Evolutionary conservation across 2,329 filamentous ascomycete genomes (phyloP).

Genomic region (Lasiodiplodia theobromae): DNA sequence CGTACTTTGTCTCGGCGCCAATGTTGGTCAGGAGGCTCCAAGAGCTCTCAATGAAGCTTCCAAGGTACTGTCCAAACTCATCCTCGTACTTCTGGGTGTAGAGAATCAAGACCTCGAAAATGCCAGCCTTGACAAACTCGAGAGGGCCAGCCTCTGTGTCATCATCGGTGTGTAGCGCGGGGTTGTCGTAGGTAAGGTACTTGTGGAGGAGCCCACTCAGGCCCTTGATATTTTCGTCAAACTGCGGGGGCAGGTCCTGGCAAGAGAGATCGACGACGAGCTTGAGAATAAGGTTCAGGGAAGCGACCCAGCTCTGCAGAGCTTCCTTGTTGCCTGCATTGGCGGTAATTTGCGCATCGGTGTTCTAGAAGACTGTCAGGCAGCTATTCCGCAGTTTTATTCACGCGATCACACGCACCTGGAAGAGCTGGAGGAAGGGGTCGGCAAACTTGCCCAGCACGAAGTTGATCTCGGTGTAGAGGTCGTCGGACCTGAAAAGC

Average conservation of each 20-base stretch:
- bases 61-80: constrained; percentile 81
- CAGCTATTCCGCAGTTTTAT: neutral
- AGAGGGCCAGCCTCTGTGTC: constrained; percentile 86
- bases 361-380: constrained; percentile 56
- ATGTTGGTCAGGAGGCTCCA: constrained; percentile 91
- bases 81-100: constrained; percentile 97
- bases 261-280: constrained; percentile 97
- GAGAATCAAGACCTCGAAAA: constrained; percentile 87
- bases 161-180: constrained; percentile 81
- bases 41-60: constrained; percentile 85
- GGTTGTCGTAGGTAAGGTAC: constrained; percentile 88
- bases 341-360: constrained; percentile 73
- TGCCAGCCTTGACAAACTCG: constrained; percentile 89
- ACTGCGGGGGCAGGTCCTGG: constrained; percentile 92
- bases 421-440: constrained; percentile 82
- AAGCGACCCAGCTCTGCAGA: constrained; percentile 80
- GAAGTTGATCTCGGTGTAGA: constrained; percentile 96
- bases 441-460: constrained; percentile 84
- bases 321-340: constrained; percentile 77
- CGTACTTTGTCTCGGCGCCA: constrained; percentile 88
- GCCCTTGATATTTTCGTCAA: constrained; percentile 83
- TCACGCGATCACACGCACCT: constrained; percentile 56
- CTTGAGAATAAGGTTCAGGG: constrained; percentile 87
- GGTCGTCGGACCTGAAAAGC: constrained; percentile 87
- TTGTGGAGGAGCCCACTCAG: constrained; percentile 86